Base-by-base conservation (phyloP, 2,329 filamentous ascomycete genomes). In the Talaromyces sp. region DNA sequence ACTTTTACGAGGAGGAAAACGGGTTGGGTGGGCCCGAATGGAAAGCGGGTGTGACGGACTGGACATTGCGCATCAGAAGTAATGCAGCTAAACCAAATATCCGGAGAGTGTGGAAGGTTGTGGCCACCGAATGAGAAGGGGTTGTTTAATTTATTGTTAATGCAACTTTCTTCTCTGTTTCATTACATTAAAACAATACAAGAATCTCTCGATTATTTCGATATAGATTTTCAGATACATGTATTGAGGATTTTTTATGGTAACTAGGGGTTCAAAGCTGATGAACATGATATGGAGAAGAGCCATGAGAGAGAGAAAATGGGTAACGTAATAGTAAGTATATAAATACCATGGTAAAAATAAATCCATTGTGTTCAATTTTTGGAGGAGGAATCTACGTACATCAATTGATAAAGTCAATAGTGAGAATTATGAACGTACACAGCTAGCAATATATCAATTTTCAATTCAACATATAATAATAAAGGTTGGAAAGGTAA, bases 11-110 rank as follows among this genome's bases (percentile, higher is more conserved):
- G 27, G 52, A 55, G 52, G 29, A 55, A 14, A 55, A 55, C 10
- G 52, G 52, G 29, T 17, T 55, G 52, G 52, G 52, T 29, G 52
- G 52, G 9, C 52, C 29, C 3, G 27, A 55, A 35, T 55, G 52
- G 52, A 17, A 55, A 17, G 52, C 52, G 14, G 52, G 52, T 17
- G 52, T 55, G 29, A 55, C 52, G 5, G 52, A 55, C 27, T 55
- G 52, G 52, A 55, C 52, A 21, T 21, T 55, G 29, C 24, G 52
- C 8, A 55, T 55, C 17, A 31, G 52, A 11, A 55, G 52, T 35
- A 55, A 55, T 17, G 52, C 52, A 35, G 52, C 52, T 21, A 55
- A 55, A 19, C 52, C 52, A n/a, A 55, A 55, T 55, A 55, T 55
- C 31, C 52, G 52, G n/a, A 32, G 52, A 26, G 29, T 55, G 52